Evolutionary conservation across 2,329 filamentous ascomycete species (phyloP).

Genomic region (Sporothrix brasiliensis): DNA sequence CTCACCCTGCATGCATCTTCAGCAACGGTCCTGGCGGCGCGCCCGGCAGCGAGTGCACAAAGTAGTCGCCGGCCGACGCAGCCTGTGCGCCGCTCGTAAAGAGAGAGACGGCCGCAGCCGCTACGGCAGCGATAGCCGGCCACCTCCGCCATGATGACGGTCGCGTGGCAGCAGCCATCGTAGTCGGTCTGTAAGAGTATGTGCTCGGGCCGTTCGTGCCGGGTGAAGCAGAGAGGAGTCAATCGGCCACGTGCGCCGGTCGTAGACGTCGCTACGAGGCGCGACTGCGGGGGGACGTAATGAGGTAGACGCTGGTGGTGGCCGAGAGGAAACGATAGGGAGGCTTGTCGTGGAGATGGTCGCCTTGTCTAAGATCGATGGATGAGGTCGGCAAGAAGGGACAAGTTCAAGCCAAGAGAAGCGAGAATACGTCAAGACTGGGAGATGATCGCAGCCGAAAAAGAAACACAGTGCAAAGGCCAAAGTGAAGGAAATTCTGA

Average conservation of each 20-base stretch:
- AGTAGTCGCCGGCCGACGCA: slow-evolving; percentile 79
- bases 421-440: background rate
- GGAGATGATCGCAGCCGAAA: background rate
- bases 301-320: slow-evolving; percentile 2
- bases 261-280: background rate
- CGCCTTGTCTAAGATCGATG: background rate
- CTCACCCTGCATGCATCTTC: slow-evolving; percentile 98
- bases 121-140: slow-evolving; percentile 38
- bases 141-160: slow-evolving; percentile 38
- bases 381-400: background rate
- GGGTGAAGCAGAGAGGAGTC: background rate
- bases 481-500: slow-evolving; percentile 15
- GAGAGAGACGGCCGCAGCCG: slow-evolving; percentile 47
- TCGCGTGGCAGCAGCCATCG: slow-evolving; percentile 27
- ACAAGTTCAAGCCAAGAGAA: background rate
- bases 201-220: background rate
- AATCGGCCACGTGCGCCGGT: background rate
- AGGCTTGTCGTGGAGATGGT: background rate
- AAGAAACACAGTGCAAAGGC: background rate
- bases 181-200: background rate
- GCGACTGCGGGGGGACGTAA: background rate
- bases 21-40: slow-evolving; percentile 75
- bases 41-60: slow-evolving; percentile 81
- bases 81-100: slow-evolving; percentile 46
- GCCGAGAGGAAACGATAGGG: background rate